Percentiles rank a stretch among this genome's conserved stretches.
phyloP scores from a whole-genome alignment of 306 rosid genomes.

The Cotoneaster glaucophyllus region DNA sequence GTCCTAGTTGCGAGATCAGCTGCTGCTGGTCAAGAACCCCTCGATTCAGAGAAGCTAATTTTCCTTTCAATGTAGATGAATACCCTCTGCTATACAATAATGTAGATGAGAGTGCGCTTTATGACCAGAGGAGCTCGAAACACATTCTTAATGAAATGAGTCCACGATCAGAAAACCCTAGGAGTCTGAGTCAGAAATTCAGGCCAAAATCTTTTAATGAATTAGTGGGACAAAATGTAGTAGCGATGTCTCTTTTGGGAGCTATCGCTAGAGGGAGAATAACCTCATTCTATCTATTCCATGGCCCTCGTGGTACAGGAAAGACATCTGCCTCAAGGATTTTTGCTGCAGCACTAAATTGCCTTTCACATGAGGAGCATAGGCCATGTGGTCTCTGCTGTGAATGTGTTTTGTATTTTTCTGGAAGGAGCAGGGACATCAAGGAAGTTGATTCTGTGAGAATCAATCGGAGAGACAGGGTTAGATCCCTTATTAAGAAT shows the following conservation, averaged over 20 bases:
- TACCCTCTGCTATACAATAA: conserved; percentile 42
- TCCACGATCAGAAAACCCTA: conserved; percentile 45
- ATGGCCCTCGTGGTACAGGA: conserved; percentile 87
- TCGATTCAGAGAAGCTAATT: conserved; percentile 45
- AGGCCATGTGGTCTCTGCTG: conserved; percentile 73
- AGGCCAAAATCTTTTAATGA: conserved; percentile 65
- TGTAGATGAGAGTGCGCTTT: conserved; percentile 26
- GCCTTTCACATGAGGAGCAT: conserved; percentile 45
- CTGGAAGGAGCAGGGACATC: conserved; percentile 69
- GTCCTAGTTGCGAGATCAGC: conserved; percentile 51
- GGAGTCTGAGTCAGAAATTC: conserved; percentile 66
- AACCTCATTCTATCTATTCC: conserved; percentile 64
- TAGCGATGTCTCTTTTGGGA: conserved; percentile 67
- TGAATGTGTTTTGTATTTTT: conserved; percentile 57
- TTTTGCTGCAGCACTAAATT: conserved; percentile 83
- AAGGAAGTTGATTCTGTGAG: conserved; percentile 68
- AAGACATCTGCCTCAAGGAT: conserved; percentile 77
- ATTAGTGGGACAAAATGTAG: conserved; percentile 79
- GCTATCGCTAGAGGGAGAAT: conserved; percentile 64
- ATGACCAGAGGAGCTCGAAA: conserved; percentile 30
- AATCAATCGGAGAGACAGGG: conserved; percentile 55
- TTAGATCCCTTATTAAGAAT: conserved; percentile 56
- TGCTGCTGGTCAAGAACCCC: conserved; percentile 73
- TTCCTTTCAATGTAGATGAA: conserved; percentile 34
- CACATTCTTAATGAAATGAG: conserved; percentile 27